Percentiles rank a stretch among this genome's conserved stretches.
phyloP scores from a whole-genome alignment of 2,329 filamentous ascomycete species.

The Cladosporium sp. region DNA sequence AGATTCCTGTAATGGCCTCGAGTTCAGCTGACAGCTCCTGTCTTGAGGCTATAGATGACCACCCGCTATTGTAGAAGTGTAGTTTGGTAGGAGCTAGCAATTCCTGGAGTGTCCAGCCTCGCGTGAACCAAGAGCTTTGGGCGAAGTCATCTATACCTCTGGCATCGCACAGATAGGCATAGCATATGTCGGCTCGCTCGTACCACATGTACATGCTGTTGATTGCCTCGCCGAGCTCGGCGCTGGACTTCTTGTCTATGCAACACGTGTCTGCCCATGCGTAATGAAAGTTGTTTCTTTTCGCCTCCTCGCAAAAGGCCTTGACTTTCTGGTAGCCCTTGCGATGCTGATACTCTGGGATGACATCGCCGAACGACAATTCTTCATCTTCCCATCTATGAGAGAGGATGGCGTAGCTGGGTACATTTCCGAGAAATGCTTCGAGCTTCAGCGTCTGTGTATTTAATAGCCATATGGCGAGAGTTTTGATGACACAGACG shows the following conservation, averaged over 20 bases:
- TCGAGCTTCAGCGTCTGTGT: neutral
- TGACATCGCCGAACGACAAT: constrained; percentile 33
- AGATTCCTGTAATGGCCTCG: constrained; percentile 34
- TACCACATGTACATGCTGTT: constrained; percentile 6
- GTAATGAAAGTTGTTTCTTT: constrained; percentile 30
- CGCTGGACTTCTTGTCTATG: constrained; percentile 39
- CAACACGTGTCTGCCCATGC: constrained; percentile 43
- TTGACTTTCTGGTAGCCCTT: constrained; percentile 35
- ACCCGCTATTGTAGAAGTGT: constrained; percentile 22
- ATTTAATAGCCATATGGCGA: neutral
- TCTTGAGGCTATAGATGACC: constrained; percentile 28
- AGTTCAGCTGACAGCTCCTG: constrained; percentile 23
- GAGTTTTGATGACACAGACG: neutral
- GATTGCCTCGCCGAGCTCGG: constrained; percentile 39
- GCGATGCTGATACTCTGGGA: neutral
- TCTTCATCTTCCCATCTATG: constrained; percentile 39
- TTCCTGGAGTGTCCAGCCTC: constrained; percentile 26
- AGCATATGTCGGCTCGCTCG: no score
- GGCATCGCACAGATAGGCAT: no score
- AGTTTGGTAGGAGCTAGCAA: constrained; percentile 22
- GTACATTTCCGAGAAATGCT: neutral
- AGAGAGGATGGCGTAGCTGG: constrained; percentile 38
- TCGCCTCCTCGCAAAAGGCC: constrained; percentile 28
- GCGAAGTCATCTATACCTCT: constrained; percentile 18
- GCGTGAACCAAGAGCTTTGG: constrained; percentile 19